Evolutionary conservation across 2,329 filamentous ascomycete species (phyloP), one percentile per base, ranked within the genome.

Genomic region (Nothophoma quercina): DNA sequence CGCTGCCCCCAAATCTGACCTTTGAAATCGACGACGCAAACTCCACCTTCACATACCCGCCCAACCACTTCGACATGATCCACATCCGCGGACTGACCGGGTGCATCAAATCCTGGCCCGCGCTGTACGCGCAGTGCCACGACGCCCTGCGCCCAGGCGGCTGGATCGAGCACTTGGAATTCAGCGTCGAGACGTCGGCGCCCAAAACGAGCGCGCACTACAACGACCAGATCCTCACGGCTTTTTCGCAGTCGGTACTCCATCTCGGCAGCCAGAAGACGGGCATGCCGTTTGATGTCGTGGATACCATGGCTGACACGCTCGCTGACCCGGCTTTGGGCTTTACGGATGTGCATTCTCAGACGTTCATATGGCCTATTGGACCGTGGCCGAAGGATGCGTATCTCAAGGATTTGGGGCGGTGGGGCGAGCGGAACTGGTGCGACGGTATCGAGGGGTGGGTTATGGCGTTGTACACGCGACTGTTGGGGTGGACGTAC

Each of bases 1-100:
- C 57, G 32, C 66, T 74, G 2, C 74, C 76, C 5, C 69, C 75
- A 2, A 79, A 79, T 58, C 68, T 77, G 47, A 66, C 64, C 22
- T 79, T 79, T 62, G 75, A 79, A 59, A 72, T 79, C 58, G 77
- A 79, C 60, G 78, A 79, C 62, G 67, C 71, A 18, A 69, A 64
- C 58, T 63, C 61, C 38, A 65, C 75, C 38, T 79, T 78, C 76
- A 71, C 71, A 7, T 79, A 76, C 56, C 69, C 71, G 1, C 45
- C 62, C 7, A 51, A 67, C 35, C 60, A 67, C 38, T 77, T 77
- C 57, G 74, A 76, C 55, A 69, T 75, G 26, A 68, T 77, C 26
- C 74, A 77, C 54, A 67, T 75, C 8, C 66, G 75, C 15, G 67
- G 68, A n/a, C 65, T 80, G 34, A 72, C 74, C 9, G 77, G 74